Percentiles rank a stretch among this genome's conserved stretches.
Evolutionary conservation across 163 green algal genomes (phyloP).

Genomic region (Chloroidium sp.): DNA sequence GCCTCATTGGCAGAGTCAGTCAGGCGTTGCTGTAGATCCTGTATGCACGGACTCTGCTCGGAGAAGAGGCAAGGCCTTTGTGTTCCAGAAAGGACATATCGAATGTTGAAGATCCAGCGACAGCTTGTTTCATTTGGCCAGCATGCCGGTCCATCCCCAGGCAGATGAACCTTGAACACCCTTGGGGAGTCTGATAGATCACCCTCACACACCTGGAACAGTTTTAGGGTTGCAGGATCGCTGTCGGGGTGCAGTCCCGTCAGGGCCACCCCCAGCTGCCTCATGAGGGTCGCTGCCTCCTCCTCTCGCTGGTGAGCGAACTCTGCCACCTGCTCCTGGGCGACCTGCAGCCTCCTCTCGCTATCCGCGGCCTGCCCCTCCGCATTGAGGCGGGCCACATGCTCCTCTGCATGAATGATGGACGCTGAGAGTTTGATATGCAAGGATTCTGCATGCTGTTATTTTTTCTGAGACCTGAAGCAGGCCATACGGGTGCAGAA

Average conservation of each 20-base stretch:
- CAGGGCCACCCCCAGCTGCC: slow-evolving; percentile 16
- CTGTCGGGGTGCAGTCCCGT: not conserved
- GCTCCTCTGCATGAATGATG: slow-evolving; percentile 49
- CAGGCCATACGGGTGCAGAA: not conserved
- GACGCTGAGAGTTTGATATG: not conserved
- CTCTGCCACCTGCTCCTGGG: slow-evolving; percentile 77
- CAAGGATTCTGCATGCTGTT: not conserved
- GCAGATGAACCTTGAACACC: too few relatives aligned
- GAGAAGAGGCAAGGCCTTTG: too few relatives aligned
- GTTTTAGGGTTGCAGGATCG: too few relatives aligned
- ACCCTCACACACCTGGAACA: too few relatives aligned
- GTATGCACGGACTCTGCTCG: not conserved
- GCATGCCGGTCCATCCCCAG: too few relatives aligned
- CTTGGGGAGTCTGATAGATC: too few relatives aligned
- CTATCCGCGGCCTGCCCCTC: slow-evolving; percentile 62
- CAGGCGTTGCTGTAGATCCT: slow-evolving; percentile 30
- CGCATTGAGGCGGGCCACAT: slow-evolving; percentile 51
- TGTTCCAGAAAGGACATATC: too few relatives aligned
- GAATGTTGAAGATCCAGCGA: too few relatives aligned
- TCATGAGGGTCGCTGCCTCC: slow-evolving; percentile 33
- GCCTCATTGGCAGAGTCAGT: slow-evolving; percentile 43
- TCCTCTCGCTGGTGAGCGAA: slow-evolving; percentile 55
- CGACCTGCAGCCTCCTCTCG: slow-evolving; percentile 55
- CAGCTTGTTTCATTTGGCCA: too few relatives aligned
- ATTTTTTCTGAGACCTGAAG: too few relatives aligned